Evolutionary conservation across 2,329 filamentous ascomycete genomes (phyloP), one percentile per base, ranked within the genome.

Genomic region (Dothistroma septosporum): DNA sequence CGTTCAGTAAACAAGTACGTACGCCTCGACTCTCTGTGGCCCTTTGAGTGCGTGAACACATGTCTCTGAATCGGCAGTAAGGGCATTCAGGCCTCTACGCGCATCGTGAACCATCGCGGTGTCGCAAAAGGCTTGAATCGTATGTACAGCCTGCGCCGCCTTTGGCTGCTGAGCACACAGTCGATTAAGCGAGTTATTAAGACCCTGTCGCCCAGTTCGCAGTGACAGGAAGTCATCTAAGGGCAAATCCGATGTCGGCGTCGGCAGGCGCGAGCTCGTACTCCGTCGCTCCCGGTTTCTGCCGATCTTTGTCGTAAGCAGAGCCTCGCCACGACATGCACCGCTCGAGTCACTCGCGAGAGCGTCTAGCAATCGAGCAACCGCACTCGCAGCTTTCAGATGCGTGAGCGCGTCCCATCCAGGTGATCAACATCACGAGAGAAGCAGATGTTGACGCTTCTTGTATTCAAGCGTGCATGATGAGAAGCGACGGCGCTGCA

Each of bases 401-500:
- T 50, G 28, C 24, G 47, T 28, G 21, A 28, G 47, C 9, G 16
- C 14, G 9, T 19, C 41, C 41, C 46, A 22, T 31, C 47, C 58
- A 52, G 58, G 53, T 50, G 58, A 59, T 44, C 58, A 44, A 31
- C n/a, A n/a, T n/a, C n/a, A n/a, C n/a, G 37, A 33, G 57, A 47
- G 33, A 58, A 41, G 56, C 56, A 53, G 49, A 24, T 21, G 31
- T 28, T 46, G 41, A 31, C 44, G 55, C 55, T 57, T 57, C 33
- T 57, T 57, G 55, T 57, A 57, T 35, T 21, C 24, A n/a, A 35
- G 14, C 16, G 47, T 21, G 55, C 54, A 57, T 4, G 55, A 54
- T 31, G 37, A 35, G 47, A 54, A 49, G 55, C 37, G 37, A 44
- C 37, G 37, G 28, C 37, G 31, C 21, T 21, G 7, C 9, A 33